Evolutionary conservation across 1,139 yeast species (phyloP), one percentile per base, ranked within the genome.

Genomic region (Blastobotrys niveus): DNA sequence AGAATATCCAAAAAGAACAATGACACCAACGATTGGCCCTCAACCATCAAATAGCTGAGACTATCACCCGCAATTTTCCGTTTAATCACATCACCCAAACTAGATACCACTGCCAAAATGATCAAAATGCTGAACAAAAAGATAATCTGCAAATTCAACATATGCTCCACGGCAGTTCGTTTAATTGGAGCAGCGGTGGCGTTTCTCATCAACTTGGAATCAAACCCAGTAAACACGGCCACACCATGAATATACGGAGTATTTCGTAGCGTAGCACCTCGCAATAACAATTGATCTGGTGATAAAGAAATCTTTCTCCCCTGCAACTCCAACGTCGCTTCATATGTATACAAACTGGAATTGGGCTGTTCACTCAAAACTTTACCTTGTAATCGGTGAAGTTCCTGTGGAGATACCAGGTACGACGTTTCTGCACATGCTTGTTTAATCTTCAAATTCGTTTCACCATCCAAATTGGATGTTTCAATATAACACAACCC

Each of bases 181-280:
- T 93, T 93, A 57, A 93, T 93, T 3, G 98, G 98, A 1, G 99
- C 82, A 2, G 98, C 96, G 2, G 97, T 89, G 12, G 99, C 98
- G 67, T 93, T 93, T 61, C 98, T 79, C 98, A 93, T 91, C 53
- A 93, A 73, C 60, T 93, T 93, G 0, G 99, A 91, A 66, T 93
- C 98, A 63, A 93, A 98, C 22, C 98, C 99, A 0, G 99, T 93
- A 62, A 91, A 93, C 1, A 91, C 79, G 2, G 86, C 96, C 38
- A 88, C 73, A 24, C 98, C 98, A 57, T 87, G 88, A 38, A 93
- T 79, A 96, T 96, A 93, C 40, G 82, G 87, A 0, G 98, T 93
- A 59, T 93, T 93, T 64, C 96, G 76, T 52, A 93, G 72, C 5
- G 94, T 87, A 9, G 99, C 98, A 50, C 99, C 99, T 69, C 99